Evolutionary conservation across 495 filamentous ascomycete genomes (phyloP).

Genomic region (Hypoxylon trugodes): DNA sequence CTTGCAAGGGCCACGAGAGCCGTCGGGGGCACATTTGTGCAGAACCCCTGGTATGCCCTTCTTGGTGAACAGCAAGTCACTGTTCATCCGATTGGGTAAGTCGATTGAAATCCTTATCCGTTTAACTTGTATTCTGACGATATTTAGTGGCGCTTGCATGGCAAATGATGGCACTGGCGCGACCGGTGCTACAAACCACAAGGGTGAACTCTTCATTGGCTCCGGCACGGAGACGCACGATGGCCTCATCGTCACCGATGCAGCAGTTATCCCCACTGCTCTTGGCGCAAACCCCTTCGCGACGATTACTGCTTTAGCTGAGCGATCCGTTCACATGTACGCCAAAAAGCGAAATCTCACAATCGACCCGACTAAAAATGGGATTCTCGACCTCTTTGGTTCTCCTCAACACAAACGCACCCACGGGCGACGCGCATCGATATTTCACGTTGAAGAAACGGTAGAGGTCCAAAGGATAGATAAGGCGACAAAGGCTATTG

Average conservation of each 20-base stretch:
- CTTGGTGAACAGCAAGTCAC: conserved; percentile 67
- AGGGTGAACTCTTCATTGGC: conserved; percentile 67
- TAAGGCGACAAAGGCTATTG: conserved; percentile 52
- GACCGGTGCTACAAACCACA: conserved; percentile 69
- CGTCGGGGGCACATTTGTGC: conserved; percentile 65
- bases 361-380: conserved; percentile 64
- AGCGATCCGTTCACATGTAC: conserved; percentile 65
- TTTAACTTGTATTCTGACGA: conserved; percentile 3
- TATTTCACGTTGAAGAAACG: conserved; percentile 38
- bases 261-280: conserved; percentile 68
- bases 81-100: conserved; percentile 71
- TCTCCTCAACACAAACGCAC: conserved; percentile 45
- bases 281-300: conserved; percentile 75
- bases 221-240: conserved; percentile 57
- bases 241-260: conserved; percentile 70
- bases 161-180: conserved; percentile 63
- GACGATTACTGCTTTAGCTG: conserved; percentile 73
- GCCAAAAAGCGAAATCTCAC: conserved; percentile 48
- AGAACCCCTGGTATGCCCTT: conserved; percentile 64
- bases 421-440: conserved; percentile 6
- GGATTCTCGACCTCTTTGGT: conserved; percentile 55
- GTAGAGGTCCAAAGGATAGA: conserved; percentile 42
- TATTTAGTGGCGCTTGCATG: conserved; percentile 66
- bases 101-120: neutral
- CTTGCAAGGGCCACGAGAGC: conserved; percentile 61